Percentiles rank a stretch among this genome's conserved stretches.
Conservation (phyloP, 192 early-diverging fungal genomes). For the Coemansia sp. region DNA sequence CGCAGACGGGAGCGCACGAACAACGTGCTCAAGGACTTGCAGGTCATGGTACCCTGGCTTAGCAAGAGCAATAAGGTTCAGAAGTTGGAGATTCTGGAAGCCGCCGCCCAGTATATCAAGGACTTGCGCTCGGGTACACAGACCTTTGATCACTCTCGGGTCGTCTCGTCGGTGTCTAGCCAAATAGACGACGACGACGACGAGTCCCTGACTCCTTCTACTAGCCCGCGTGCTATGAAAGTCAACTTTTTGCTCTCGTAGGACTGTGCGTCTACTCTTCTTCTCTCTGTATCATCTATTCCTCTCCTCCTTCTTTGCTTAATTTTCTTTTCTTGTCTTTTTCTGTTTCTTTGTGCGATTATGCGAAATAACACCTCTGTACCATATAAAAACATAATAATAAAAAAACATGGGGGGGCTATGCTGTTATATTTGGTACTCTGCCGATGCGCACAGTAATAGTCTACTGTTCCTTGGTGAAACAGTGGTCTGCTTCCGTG, state of each 20-base stretch:
- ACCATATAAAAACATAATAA: background rate
- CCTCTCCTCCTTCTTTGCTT: background rate
- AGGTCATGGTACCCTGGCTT: slow-evolving; percentile 68
- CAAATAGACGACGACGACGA: slow-evolving; percentile 17
- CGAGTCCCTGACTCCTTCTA: slow-evolving; percentile 3
- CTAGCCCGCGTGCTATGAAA: slow-evolving; percentile 28
- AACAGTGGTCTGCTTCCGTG: slow-evolving; percentile 8
- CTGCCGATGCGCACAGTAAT: background rate
- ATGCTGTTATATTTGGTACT: background rate
- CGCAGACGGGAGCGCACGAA: slow-evolving; percentile 85
- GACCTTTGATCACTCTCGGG: slow-evolving; percentile 3
- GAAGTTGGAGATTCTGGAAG: slow-evolving; percentile 40
- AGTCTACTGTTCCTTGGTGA: background rate
- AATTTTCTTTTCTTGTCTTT: background rate
- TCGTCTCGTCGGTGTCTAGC: slow-evolving; percentile 5
- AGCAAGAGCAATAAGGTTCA: slow-evolving; percentile 40
- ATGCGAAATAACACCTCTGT: slow-evolving; percentile 8
- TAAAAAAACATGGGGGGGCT: background rate
- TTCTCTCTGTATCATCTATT: slow-evolving; percentile 8
- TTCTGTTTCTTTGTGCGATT: background rate
- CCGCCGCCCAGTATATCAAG: slow-evolving; percentile 36
- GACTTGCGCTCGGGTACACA: slow-evolving; percentile 20
- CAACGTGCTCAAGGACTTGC: slow-evolving; percentile 76
- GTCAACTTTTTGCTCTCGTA: slow-evolving; percentile 40
- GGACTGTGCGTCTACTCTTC: background rate